Conservation (phyloP, 2,329 filamentous ascomycete species). For the Aureobasidium sp. region DNA sequence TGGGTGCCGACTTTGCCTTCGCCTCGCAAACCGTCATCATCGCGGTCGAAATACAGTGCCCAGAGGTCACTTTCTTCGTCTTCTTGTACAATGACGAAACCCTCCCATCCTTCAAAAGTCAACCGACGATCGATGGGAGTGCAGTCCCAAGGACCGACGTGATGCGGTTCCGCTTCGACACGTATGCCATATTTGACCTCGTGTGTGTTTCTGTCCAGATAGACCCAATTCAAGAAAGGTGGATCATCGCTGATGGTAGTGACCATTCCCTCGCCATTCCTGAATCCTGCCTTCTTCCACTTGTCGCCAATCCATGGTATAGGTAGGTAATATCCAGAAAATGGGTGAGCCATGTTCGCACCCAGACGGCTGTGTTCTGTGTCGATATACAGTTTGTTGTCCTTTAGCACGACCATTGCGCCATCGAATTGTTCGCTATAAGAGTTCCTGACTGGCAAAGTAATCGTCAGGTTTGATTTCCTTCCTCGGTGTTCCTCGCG, state of each 20-base stretch:
- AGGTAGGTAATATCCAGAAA: conserved; percentile 45
- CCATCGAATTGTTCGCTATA: conserved; percentile 26
- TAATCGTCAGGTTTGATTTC: conserved; percentile 27
- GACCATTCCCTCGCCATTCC: conserved; percentile 41
- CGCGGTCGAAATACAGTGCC: conserved; percentile 46
- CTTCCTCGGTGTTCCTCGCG: conserved; percentile 28
- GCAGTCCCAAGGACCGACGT: conserved; percentile 79
- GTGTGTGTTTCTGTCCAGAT: conserved; percentile 53
- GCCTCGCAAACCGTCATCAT: conserved; percentile 37
- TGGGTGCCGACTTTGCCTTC: conserved; percentile 20
- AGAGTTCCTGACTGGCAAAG: conserved; percentile 22
- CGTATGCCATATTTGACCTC: conserved; percentile 60
- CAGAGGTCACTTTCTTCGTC: conserved; percentile 37
- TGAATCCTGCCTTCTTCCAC: conserved; percentile 23
- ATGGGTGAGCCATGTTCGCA: conserved; percentile 32
- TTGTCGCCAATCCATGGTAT: conserved; percentile 40
- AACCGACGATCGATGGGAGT: conserved; percentile 51
- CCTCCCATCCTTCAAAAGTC: conserved; percentile 51
- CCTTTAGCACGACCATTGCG: conserved; percentile 25
- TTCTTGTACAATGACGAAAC: conserved; percentile 51
- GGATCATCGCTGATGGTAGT: conserved; percentile 46
- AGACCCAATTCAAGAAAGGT: conserved; percentile 63
- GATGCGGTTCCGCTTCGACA: conserved; percentile 62
- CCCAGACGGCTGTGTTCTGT: conserved; percentile 19
- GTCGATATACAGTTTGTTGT: conserved; percentile 21